phyloP scores from a whole-genome alignment of 225 moss, liverwort and hornwort species.

The Polytrichum formosum region DNA sequence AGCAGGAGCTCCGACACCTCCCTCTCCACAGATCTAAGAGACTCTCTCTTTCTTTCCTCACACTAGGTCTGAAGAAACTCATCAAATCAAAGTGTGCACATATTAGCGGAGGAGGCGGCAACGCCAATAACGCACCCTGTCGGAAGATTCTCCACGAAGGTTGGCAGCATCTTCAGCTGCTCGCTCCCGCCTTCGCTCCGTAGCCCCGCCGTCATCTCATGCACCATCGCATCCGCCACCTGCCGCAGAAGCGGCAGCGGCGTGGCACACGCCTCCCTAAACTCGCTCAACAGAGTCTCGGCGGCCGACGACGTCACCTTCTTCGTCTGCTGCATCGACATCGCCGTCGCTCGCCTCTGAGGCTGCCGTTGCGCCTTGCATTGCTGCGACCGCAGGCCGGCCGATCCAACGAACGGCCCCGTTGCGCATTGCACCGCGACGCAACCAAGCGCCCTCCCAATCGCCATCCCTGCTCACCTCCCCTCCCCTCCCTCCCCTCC shows the following conservation, averaged over 20 bases:
- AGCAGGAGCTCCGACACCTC: too few species aligned
- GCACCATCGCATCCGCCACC: conserved; percentile 68
- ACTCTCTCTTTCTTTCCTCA: too few species aligned
- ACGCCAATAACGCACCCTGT: conserved; percentile 48
- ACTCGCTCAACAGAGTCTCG: conserved; percentile 35
- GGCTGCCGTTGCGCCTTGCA: conserved; percentile 10
- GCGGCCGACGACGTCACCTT: conserved; percentile 20
- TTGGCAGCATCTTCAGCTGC: conserved; percentile 92
- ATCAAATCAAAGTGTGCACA: background rate
- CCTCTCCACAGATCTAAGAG: too few species aligned
- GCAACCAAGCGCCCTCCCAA: conserved; percentile 30
- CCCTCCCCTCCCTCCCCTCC: background rate
- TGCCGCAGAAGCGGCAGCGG: conserved; percentile 64
- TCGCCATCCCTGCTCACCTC: conserved; percentile 25
- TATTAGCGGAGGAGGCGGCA: conserved; percentile 1
- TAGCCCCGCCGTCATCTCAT: conserved; percentile 77
- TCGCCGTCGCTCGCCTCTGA: conserved; percentile 10
- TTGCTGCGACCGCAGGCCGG: conserved; percentile 19
- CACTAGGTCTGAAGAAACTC: too few species aligned
- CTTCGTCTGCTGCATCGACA: conserved; percentile 45
- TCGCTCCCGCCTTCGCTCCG: conserved; percentile 74
- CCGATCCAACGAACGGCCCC: conserved; percentile 7
- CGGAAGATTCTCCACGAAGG: conserved; percentile 74
- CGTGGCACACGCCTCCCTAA: conserved; percentile 64
- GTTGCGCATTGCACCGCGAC: conserved; percentile 18